phyloP scores from a whole-genome alignment of 495 filamentous ascomycete species.

The Xylaria palmicola region DNA sequence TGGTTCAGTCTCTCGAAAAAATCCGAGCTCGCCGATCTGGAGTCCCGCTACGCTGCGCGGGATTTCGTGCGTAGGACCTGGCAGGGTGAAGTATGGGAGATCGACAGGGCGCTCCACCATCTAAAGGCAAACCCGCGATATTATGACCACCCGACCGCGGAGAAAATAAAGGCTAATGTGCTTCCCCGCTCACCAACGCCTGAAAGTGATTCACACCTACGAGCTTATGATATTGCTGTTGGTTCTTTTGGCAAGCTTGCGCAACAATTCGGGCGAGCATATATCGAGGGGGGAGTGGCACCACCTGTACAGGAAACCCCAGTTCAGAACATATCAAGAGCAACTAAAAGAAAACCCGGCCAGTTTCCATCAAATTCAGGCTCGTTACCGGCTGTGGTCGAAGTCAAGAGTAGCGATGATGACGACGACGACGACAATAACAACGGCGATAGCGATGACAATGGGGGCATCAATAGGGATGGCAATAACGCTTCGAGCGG shows the following conservation, averaged over 20 bases:
- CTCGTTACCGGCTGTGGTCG: too few relatives aligned
- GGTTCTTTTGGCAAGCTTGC: too few relatives aligned
- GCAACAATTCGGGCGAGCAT: too few relatives aligned
- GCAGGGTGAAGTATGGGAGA: not conserved
- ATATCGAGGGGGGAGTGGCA: too few relatives aligned
- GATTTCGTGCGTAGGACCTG: not conserved
- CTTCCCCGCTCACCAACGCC: not conserved
- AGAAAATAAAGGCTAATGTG: not conserved
- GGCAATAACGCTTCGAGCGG: not conserved
- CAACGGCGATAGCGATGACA: not conserved
- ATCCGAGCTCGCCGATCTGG: not conserved
- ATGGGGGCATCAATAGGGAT: not conserved
- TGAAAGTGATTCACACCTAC: not conserved
- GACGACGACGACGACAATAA: not conserved
- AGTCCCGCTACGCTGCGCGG: not conserved
- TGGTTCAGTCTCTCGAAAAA: constrained; percentile 3
- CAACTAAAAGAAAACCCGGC: too few relatives aligned
- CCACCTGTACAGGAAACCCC: too few relatives aligned
- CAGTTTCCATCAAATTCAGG: too few relatives aligned
- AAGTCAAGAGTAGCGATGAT: too few relatives aligned
- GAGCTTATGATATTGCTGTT: too few relatives aligned
- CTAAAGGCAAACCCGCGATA: not conserved
- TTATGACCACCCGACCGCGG: not conserved
- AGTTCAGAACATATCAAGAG: too few relatives aligned
- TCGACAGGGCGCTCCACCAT: not conserved